These are phyloP conservation scores for Flaveria trinervia DNA, from an alignment of 129 eudicot genomes.

Conservation along the genomic window DNA sequence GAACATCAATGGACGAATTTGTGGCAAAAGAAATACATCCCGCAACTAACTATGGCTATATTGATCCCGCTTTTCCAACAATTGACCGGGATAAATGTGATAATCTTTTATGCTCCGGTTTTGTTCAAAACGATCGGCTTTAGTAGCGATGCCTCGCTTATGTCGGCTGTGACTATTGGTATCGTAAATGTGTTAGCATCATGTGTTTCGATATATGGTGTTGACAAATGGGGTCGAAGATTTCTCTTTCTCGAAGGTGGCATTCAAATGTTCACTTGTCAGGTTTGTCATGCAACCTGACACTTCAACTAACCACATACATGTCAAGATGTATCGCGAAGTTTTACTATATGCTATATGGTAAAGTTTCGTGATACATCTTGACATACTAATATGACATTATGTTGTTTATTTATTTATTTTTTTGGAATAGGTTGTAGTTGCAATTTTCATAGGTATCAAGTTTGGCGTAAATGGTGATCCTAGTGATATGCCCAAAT, in stretches of 20 bases:
- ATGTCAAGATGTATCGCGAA: not conserved
- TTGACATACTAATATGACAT: not conserved
- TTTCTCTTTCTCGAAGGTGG: slow-evolving; percentile 89
- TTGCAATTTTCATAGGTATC: slow-evolving; percentile 61
- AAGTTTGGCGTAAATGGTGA: slow-evolving; percentile 70
- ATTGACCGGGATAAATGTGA: slow-evolving; percentile 80
- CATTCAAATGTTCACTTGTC: slow-evolving; percentile 76
- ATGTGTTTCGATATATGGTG: slow-evolving; percentile 67
- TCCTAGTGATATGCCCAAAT: slow-evolving; percentile 52
- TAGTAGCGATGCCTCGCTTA: slow-evolving; percentile 62
- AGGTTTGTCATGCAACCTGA: slow-evolving; percentile 48
- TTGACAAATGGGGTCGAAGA: slow-evolving; percentile 78
- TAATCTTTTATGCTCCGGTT: slow-evolving; percentile 90
- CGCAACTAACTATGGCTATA: slow-evolving; percentile 83
- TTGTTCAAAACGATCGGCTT: slow-evolving; percentile 83
- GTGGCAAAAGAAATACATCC: slow-evolving; percentile 63
- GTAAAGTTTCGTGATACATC: not conserved
- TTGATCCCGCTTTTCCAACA: slow-evolving; percentile 83
- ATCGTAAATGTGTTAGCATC: slow-evolving; percentile 69
- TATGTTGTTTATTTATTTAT: not conserved
- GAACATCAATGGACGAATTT: slow-evolving; percentile 77
- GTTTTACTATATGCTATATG: not conserved
- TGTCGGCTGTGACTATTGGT: slow-evolving; percentile 89
- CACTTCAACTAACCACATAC: not conserved
- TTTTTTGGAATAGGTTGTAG: slow-evolving; percentile 44